Conservation (phyloP, 2,329 filamentous ascomycete species). For the Mariannaea elegans region DNA sequence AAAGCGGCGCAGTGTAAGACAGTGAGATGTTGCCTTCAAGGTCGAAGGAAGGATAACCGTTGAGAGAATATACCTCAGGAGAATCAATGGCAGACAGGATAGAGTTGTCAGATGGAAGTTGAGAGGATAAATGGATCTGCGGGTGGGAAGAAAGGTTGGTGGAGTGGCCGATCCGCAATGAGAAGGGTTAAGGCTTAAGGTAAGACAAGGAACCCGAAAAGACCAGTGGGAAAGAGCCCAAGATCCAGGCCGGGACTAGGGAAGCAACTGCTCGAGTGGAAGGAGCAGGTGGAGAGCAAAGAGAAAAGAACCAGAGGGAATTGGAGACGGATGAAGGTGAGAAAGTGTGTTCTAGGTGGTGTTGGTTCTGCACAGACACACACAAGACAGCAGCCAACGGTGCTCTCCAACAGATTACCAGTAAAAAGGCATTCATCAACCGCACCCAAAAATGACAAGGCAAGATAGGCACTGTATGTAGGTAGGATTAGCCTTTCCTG, state of each 20-base stretch:
- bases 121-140: background rate
- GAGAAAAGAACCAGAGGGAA: background rate
- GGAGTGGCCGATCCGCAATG: background rate
- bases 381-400: too few species aligned
- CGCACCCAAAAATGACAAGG: background rate
- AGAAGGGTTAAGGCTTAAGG: background rate
- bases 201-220: background rate
- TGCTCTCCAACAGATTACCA: too few species aligned
- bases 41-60: background rate
- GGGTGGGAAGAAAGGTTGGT: background rate
- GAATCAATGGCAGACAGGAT: conserved; percentile 8
- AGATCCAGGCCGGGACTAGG: background rate
- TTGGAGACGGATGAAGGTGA: background rate
- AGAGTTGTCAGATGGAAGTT: conserved; percentile 6
- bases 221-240: conserved; percentile 5
- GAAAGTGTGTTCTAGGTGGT: background rate
- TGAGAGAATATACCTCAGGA: background rate
- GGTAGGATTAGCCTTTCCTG: background rate
- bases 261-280: background rate
- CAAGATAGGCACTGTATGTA: too few species aligned
- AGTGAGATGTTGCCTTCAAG: background rate
- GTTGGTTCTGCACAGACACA: too few species aligned
- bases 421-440: background rate
- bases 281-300: background rate
- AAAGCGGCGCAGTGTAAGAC: background rate